phyloP scores from a whole-genome alignment of 2,329 filamentous ascomycete genomes.

The Fusarium sp. region DNA sequence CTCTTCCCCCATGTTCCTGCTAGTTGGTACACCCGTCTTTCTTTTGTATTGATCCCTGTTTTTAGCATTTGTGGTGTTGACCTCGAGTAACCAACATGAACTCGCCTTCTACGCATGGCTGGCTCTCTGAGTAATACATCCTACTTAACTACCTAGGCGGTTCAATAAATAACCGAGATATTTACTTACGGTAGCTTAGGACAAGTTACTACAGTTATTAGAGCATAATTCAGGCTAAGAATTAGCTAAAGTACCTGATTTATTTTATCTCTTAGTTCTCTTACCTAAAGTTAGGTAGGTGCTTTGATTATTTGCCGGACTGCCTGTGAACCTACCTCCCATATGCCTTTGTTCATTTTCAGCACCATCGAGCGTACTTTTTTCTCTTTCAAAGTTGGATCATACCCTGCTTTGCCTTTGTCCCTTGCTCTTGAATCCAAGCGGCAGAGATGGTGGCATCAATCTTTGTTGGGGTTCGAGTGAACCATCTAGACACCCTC shows the following conservation, averaged over 20 bases:
- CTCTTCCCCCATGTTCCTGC: too few relatives aligned
- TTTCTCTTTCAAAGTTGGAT: neutral
- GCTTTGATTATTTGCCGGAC: too few relatives aligned
- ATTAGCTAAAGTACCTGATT: too few relatives aligned
- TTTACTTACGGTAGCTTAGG: too few relatives aligned
- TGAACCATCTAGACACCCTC: neutral
- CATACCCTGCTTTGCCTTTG: conserved; percentile 10
- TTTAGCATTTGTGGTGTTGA: neutral
- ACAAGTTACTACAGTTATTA: too few relatives aligned
- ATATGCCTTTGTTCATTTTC: conserved; percentile 22
- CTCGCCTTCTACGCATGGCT: neutral
- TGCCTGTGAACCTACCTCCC: neutral
- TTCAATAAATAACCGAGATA: too few relatives aligned
- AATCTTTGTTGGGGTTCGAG: neutral
- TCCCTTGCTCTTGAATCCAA: neutral
- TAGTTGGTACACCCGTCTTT: too few relatives aligned
- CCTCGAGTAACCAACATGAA: neutral
- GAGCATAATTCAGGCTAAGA: too few relatives aligned
- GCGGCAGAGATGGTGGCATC: neutral
- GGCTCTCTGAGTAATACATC: neutral
- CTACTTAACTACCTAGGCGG: too few relatives aligned
- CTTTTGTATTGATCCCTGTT: neutral
- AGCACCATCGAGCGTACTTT: neutral
- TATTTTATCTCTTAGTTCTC: too few relatives aligned
- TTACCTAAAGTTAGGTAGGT: neutral